phyloP scores from a whole-genome alignment of 768 basidiomycete genomes.

The Pholiota molesta region DNA sequence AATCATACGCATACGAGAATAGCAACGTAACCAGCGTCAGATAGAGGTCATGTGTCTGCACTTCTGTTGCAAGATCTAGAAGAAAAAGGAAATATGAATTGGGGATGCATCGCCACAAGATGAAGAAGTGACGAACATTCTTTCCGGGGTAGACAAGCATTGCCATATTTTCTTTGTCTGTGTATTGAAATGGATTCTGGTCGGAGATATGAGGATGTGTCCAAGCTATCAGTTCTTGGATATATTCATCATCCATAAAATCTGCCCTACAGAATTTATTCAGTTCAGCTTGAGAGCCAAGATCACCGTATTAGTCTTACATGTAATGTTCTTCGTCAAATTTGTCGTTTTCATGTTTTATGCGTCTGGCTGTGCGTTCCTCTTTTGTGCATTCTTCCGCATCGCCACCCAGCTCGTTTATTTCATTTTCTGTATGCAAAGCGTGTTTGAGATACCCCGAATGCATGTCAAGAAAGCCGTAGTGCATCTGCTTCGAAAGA shows the following conservation, averaged over 20 bases:
- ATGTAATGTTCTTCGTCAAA: slow-evolving; percentile 88
- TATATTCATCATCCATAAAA: slow-evolving; percentile 75
- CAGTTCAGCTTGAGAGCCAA: neutral
- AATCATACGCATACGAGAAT: slow-evolving; percentile 83
- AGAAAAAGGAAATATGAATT: slow-evolving; percentile 7
- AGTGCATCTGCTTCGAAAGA: slow-evolving; percentile 49
- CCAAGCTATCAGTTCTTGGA: slow-evolving; percentile 73
- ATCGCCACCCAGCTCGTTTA: slow-evolving; percentile 75
- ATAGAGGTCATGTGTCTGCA: slow-evolving; percentile 65
- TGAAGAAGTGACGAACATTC: slow-evolving; percentile 44
- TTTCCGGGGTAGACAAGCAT: slow-evolving; percentile 63
- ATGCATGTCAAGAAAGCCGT: slow-evolving; percentile 79
- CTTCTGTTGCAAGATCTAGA: slow-evolving; percentile 61
- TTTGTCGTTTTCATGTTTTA: slow-evolving; percentile 70
- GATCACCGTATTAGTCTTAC: slow-evolving; percentile 40
- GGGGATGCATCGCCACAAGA: slow-evolving; percentile 2
- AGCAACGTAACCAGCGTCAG: slow-evolving; percentile 71
- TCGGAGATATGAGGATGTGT: slow-evolving; percentile 51
- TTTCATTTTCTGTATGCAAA: slow-evolving; percentile 75
- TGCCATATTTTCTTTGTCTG: slow-evolving; percentile 69
- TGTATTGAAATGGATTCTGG: slow-evolving; percentile 50
- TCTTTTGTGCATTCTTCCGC: slow-evolving; percentile 56
- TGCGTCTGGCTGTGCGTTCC: slow-evolving; percentile 57
- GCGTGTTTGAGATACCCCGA: slow-evolving; percentile 77
- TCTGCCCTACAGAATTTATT: slow-evolving; percentile 62